Percentiles rank a stretch among this genome's conserved stretches.
phyloP scores from a whole-genome alignment of 2,329 filamentous ascomycete genomes.

The Penicillium palitans region DNA sequence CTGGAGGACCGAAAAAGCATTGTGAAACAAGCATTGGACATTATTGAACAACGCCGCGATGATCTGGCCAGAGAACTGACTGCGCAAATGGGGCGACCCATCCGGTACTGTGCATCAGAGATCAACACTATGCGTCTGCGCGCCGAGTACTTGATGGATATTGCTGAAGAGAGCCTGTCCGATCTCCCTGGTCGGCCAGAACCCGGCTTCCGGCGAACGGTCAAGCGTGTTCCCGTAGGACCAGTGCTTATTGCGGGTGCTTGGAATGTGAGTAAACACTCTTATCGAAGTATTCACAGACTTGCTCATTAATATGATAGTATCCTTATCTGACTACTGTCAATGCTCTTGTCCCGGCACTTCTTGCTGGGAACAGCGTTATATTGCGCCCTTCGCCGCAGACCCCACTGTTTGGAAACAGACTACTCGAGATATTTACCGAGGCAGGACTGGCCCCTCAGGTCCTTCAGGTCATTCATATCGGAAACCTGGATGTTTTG shows the following conservation, averaged over 20 bases:
- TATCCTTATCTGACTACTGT: slow-evolving; percentile 90
- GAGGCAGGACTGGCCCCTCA: slow-evolving; percentile 77
- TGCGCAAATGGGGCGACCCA: slow-evolving; percentile 87
- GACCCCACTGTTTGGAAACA: slow-evolving; percentile 83
- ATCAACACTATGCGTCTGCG: slow-evolving; percentile 78
- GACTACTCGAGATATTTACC: slow-evolving; percentile 69
- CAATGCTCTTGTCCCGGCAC: slow-evolving; percentile 84
- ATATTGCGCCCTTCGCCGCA: slow-evolving; percentile 91
- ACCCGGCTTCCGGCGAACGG: slow-evolving; percentile 82
- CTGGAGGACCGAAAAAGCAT: slow-evolving; percentile 75
- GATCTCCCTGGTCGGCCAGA: slow-evolving; percentile 80
- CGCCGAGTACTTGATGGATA: slow-evolving; percentile 78
- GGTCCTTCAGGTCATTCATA: slow-evolving; percentile 86
- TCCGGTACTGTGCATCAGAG: slow-evolving; percentile 78
- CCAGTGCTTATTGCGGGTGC: slow-evolving; percentile 84
- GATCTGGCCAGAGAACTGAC: slow-evolving; percentile 78
- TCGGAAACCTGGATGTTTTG: slow-evolving; percentile 71
- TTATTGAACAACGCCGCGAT: slow-evolving; percentile 69
- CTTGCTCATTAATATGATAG: slow-evolving; percentile 47
- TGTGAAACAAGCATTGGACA: slow-evolving; percentile 72
- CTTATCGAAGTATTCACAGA: slow-evolving; percentile 9
- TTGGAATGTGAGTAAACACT: slow-evolving; percentile 73
- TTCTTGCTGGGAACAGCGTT: slow-evolving; percentile 84
- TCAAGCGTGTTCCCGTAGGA: slow-evolving; percentile 81
- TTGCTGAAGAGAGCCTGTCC: slow-evolving; percentile 72